A percentile compares a stretch with the other conserved stretches of the same genome.
phyloP scores from a whole-genome alignment of 352 stramenopile species.

The Pythium utonaiense region DNA sequence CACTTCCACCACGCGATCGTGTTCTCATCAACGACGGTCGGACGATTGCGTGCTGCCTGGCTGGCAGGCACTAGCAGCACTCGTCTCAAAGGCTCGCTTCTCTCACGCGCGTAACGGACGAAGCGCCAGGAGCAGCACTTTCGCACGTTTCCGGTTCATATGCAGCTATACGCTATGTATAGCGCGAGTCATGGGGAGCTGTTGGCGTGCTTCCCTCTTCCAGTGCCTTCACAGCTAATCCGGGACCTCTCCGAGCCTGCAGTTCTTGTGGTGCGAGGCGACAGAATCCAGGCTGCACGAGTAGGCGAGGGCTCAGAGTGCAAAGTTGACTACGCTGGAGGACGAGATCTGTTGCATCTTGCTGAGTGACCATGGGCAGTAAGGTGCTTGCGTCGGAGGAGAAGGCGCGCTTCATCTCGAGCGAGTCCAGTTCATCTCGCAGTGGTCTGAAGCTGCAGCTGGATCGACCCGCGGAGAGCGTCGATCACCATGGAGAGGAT shows the following conservation, averaged over 20 bases:
- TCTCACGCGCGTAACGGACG: not conserved
- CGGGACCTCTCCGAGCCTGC: not conserved
- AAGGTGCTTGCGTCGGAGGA: constrained; percentile 33
- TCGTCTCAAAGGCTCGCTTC: too few relatives aligned
- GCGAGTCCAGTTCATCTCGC: constrained; percentile 25
- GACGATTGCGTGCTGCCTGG: too few relatives aligned
- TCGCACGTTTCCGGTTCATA: not conserved
- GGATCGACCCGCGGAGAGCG: constrained; percentile 20
- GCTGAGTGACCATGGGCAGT: constrained; percentile 8
- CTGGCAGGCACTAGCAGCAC: too few relatives aligned
- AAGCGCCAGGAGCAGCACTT: not conserved
- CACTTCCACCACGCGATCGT: not conserved
- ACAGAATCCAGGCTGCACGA: not conserved
- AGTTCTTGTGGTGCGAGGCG: too few relatives aligned
- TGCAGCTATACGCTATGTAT: not conserved
- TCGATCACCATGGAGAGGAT: constrained; percentile 33
- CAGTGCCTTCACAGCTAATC: not conserved
- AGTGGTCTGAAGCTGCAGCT: constrained; percentile 28
- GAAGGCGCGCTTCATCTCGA: constrained; percentile 47
- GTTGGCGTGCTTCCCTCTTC: not conserved
- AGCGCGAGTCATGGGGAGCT: not conserved
- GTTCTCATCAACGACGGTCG: too few relatives aligned
- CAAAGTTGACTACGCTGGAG: not conserved
- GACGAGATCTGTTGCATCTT: too few relatives aligned
- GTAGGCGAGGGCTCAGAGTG: not conserved